A percentile compares a stretch with the other conserved stretches of the same genome.
Evolutionary conservation across 2,329 filamentous ascomycete genomes (phyloP).

Genomic region (Exophiala phaeomuriformis): DNA sequence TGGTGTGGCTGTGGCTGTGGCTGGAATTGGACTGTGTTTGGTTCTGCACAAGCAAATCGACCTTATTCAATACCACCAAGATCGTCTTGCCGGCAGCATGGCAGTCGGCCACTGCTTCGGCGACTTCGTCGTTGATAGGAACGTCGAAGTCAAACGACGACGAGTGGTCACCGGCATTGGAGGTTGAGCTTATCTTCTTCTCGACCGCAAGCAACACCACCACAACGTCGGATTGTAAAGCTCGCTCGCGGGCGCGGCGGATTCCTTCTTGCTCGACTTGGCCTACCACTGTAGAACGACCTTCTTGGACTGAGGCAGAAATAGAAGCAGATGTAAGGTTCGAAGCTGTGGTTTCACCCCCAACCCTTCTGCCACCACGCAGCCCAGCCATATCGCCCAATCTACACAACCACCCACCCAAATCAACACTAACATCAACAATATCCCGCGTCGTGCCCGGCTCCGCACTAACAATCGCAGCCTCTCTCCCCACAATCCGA

Average conservation of each 20-base stretch:
- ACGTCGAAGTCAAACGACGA: slow-evolving; percentile 28
- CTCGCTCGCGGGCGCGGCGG: slow-evolving; percentile 71
- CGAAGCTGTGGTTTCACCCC: background rate
- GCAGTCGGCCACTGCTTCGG: slow-evolving; percentile 47
- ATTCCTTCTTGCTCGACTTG: slow-evolving; percentile 85
- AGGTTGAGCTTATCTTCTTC: slow-evolving; percentile 20
- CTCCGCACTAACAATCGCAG: slow-evolving; percentile 88
- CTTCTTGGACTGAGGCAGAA: no score
- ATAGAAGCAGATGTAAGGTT: background rate
- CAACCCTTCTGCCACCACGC: slow-evolving; percentile 35
- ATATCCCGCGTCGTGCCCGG: slow-evolving; percentile 92
- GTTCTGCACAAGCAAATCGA: slow-evolving; percentile 40
- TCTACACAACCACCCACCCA: slow-evolving; percentile 84
- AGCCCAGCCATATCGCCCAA: slow-evolving; percentile 93
- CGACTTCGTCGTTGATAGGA: slow-evolving; percentile 50
- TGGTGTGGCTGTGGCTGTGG: background rate
- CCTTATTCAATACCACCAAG: slow-evolving; percentile 56
- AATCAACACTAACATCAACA: slow-evolving; percentile 82
- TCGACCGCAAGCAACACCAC: slow-evolving; percentile 74
- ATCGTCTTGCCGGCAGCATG: slow-evolving; percentile 45
- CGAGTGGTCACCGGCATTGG: no score
- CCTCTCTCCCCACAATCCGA: slow-evolving; percentile 78
- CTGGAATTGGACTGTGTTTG: no score
- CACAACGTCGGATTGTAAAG: slow-evolving; percentile 75
- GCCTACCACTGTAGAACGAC: no score